These are phyloP conservation scores for Boletus hoseneyae DNA, from an alignment of 1,284 basidiomycete species.

Conservation along the genomic window DNA sequence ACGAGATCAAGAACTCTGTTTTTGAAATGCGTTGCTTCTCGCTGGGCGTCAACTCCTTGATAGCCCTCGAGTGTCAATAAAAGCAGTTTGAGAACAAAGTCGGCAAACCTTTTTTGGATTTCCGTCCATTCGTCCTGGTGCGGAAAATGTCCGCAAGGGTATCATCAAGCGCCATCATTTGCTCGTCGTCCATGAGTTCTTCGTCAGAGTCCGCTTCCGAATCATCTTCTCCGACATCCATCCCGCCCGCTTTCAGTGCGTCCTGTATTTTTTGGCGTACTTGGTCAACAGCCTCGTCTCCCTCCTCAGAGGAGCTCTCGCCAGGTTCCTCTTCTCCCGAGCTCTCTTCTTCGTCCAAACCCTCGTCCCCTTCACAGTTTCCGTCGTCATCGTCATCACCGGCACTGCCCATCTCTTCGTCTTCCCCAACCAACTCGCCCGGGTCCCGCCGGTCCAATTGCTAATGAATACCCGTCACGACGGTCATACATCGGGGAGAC, in stretches of 20 bases:
- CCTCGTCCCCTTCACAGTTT: constrained; percentile 42
- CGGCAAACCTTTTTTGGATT: constrained; percentile 57
- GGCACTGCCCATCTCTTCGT: constrained; percentile 35
- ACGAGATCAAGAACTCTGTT: constrained; percentile 91
- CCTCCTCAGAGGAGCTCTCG: constrained; percentile 40
- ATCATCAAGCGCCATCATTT: constrained; percentile 96
- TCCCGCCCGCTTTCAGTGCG: constrained; percentile 72
- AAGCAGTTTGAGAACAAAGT: not conserved
- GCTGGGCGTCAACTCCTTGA: constrained; percentile 61
- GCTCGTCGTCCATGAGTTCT: constrained; percentile 89
- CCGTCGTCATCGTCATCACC: constrained; percentile 36
- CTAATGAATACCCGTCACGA: constrained; percentile 38
- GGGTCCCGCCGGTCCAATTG: constrained; percentile 78
- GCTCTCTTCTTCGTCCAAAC: constrained; percentile 38
- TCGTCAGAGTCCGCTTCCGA: constrained; percentile 45
- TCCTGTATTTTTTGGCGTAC: constrained; percentile 76
- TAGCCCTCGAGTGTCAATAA: constrained; percentile 3
- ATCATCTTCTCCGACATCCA: constrained; percentile 52
- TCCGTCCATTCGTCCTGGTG: constrained; percentile 60
- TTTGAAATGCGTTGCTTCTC: constrained; percentile 91
- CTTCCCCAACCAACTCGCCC: constrained; percentile 49
- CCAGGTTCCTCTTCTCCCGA: constrained; percentile 33
- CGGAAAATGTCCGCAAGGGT: constrained; percentile 90
- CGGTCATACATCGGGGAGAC: not conserved
- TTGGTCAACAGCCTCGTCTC: constrained; percentile 59